Conservation (phyloP, 352 stramenopile species). For the Pythium volutum region DNA sequence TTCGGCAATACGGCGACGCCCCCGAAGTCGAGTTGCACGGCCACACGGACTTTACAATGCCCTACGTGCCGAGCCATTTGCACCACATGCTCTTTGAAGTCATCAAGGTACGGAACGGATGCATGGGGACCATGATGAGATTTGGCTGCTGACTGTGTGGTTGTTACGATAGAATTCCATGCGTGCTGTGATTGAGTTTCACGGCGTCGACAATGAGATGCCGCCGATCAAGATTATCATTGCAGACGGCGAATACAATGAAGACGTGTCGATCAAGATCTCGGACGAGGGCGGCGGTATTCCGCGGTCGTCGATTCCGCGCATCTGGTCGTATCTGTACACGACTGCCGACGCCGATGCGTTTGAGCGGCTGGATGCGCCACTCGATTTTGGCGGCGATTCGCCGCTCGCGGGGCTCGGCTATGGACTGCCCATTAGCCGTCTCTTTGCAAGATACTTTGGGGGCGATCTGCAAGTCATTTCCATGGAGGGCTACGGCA, state of each 20-base stretch:
- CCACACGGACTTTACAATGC: slow-evolving; percentile 98
- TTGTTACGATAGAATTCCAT: slow-evolving; percentile 90
- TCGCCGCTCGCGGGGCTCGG: slow-evolving; percentile 94
- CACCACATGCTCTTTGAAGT: slow-evolving; percentile 99
- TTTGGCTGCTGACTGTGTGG: background rate
- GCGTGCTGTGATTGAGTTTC: slow-evolving; percentile 97
- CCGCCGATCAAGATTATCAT: slow-evolving; percentile 99
- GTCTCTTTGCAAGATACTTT: slow-evolving; percentile 99
- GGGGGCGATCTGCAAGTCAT: slow-evolving; percentile 99
- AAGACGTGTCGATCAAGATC: slow-evolving; percentile 99
- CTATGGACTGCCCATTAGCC: slow-evolving; percentile 95
- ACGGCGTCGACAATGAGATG: slow-evolving; percentile 97
- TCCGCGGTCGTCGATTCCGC: slow-evolving; percentile 95
- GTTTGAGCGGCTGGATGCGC: slow-evolving; percentile 87
- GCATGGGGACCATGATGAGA: no score
- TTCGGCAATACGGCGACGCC: slow-evolving; percentile 98
- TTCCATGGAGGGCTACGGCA: slow-evolving; percentile 99
- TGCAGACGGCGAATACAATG: slow-evolving; percentile 98
- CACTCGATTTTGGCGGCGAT: slow-evolving; percentile 85
- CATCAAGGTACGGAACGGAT: slow-evolving; percentile 88
- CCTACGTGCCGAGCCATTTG: slow-evolving; percentile 94
- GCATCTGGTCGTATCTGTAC: slow-evolving; percentile 99
- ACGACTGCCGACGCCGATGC: slow-evolving; percentile 97
- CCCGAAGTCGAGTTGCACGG: slow-evolving; percentile 98
- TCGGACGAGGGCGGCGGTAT: slow-evolving; percentile 99